Conservation (phyloP, 768 basidiomycete species). For the Rossbeevera mucosa region DNA sequence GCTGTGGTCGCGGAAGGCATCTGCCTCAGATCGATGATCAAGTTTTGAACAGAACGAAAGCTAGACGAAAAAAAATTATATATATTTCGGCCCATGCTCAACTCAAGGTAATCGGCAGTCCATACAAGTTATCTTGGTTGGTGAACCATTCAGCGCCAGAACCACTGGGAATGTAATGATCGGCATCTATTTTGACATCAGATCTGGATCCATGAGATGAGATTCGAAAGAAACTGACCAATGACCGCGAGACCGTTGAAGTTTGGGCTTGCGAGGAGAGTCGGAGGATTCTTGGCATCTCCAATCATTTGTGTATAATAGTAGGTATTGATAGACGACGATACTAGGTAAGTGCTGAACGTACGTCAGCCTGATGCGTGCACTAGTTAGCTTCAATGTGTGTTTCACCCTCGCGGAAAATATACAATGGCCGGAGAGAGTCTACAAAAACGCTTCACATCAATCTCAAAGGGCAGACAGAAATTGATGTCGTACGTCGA, state of each 20-base stretch:
- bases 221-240: slow-evolving; percentile 38
- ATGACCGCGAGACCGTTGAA: slow-evolving; percentile 74
- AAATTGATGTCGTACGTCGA: slow-evolving; percentile 39
- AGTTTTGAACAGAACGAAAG: slow-evolving; percentile 69
- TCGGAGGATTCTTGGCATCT: slow-evolving; percentile 65
- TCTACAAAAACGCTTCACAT: slow-evolving; percentile 8
- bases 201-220: background rate
- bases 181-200: slow-evolving; percentile 43
- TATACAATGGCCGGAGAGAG: slow-evolving; percentile 64
- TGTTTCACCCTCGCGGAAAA: slow-evolving; percentile 61
- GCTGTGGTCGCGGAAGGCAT: slow-evolving; percentile 50
- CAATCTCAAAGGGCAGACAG: background rate
- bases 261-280: slow-evolving; percentile 51
- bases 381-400: background rate
- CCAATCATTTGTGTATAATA: slow-evolving; percentile 79
- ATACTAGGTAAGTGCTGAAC: slow-evolving; percentile 61
- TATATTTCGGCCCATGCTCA: slow-evolving; percentile 5
- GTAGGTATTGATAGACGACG: slow-evolving; percentile 59
- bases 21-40: slow-evolving; percentile 62
- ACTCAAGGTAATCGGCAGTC: background rate
- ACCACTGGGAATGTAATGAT: slow-evolving; percentile 65
- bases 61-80: slow-evolving; percentile 30
- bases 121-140: slow-evolving; percentile 24
- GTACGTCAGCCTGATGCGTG: background rate
- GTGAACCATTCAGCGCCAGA: slow-evolving; percentile 20